Conservation (phyloP, 208 protist genomes). For the Trypanosoma platydactyli region DNA sequence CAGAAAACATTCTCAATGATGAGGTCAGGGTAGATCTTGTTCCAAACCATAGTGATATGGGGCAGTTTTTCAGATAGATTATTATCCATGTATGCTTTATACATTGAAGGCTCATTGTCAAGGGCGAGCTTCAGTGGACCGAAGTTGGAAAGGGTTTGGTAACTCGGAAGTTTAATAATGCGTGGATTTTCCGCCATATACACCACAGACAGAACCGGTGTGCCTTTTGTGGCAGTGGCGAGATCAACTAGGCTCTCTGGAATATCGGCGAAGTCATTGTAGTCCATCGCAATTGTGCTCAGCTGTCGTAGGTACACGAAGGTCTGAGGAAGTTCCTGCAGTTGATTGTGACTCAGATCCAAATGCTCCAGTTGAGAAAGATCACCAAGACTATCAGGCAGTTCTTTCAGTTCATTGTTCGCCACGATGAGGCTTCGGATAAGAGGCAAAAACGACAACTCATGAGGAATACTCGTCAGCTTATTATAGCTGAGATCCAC, state of each 20-base stretch:
- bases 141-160: conserved; percentile 45
- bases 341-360: conserved; percentile 81
- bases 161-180: conserved; percentile 53
- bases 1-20: conserved; percentile 83
- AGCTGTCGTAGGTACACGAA: conserved; percentile 67
- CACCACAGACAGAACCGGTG: conserved; percentile 60
- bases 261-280: conserved; percentile 79
- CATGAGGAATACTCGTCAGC: conserved; percentile 57
- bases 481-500: conserved; percentile 79
- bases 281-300: conserved; percentile 67
- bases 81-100: conserved; percentile 50
- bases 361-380: conserved; percentile 61
- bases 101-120: conserved; percentile 88
- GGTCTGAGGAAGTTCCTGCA: conserved; percentile 60
- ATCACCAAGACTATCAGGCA: conserved; percentile 75
- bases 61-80: conserved; percentile 54
- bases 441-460: conserved; percentile 66
- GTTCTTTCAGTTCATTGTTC: conserved; percentile 76
- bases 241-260: conserved; percentile 73
- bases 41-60: conserved; percentile 84
- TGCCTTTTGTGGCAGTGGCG: not conserved
- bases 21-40: conserved; percentile 90
- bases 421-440: conserved; percentile 69
- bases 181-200: conserved; percentile 78
- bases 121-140: conserved; percentile 64